Evolutionary conservation across 2,329 filamentous ascomycete genomes (phyloP).

Genomic region (Penicillium glabrum): DNA sequence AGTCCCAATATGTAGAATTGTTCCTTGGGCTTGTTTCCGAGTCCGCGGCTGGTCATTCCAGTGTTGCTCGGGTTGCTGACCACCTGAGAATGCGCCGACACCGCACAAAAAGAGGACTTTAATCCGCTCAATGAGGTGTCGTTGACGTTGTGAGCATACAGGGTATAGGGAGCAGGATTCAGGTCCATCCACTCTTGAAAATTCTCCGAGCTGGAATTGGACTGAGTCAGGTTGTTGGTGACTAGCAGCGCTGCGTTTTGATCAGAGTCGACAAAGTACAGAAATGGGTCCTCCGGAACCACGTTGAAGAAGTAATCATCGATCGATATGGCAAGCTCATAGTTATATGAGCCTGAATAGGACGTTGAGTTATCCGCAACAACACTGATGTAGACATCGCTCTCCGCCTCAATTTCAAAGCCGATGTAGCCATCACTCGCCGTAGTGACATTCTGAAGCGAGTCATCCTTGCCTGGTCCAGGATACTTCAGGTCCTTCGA

Average conservation of each 20-base stretch:
- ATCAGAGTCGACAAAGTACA: conserved; percentile 85
- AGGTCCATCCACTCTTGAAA: conserved; percentile 59
- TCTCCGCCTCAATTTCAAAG: conserved; percentile 60
- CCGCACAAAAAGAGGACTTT: conserved; percentile 77
- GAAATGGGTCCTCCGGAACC: conserved; percentile 52
- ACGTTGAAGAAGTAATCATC: conserved; percentile 72
- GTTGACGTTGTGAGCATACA: conserved; percentile 70
- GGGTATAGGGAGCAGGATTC: conserved; percentile 65
- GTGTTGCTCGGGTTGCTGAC: conserved; percentile 55
- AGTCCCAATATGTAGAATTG: conserved; percentile 83
- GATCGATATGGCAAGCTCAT: conserved; percentile 79
- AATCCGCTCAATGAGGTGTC: conserved; percentile 66
- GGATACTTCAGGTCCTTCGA: conserved; percentile 64
- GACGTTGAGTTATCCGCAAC: conserved; percentile 65
- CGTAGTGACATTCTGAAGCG: conserved; percentile 41
- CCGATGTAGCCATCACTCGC: conserved; percentile 72
- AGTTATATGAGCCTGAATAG: conserved; percentile 70
- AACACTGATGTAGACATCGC: conserved; percentile 74
- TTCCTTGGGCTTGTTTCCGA: conserved; percentile 71
- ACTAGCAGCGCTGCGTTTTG: conserved; percentile 74
- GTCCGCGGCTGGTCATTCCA: conserved; percentile 68
- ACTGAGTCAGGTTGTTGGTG: conserved; percentile 65
- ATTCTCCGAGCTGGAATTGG: conserved; percentile 47
- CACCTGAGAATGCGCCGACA: conserved; percentile 51
- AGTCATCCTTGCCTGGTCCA: conserved; percentile 57